A percentile compares a stretch with the other conserved stretches of the same genome.
Conservation (phyloP, 495 filamentous ascomycete genomes). For the Penicillium parvum region DNA sequence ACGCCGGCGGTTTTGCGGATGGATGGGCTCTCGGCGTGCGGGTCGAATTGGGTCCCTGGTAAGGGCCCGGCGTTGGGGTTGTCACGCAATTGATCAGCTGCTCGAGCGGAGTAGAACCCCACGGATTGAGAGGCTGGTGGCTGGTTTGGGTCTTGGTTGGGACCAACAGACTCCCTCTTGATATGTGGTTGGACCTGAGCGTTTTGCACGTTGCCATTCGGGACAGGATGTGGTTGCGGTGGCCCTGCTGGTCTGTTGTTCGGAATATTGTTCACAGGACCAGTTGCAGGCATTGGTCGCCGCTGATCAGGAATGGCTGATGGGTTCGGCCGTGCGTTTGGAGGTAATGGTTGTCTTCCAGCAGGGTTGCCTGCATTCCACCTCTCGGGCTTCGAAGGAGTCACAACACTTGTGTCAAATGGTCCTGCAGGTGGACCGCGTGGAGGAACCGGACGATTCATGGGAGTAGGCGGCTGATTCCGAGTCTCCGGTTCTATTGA, state of each 20-base stretch:
- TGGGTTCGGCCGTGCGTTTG: conserved; percentile 22
- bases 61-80: conserved; percentile 39
- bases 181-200: conserved; percentile 17
- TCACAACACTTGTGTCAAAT: conserved; percentile 28
- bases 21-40: conserved; percentile 75
- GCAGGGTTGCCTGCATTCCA: conserved; percentile 23
- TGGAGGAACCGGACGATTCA: conserved; percentile 23
- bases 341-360: conserved; percentile 22
- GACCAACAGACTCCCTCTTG: conserved; percentile 24
- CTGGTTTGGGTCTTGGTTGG: conserved; percentile 32
- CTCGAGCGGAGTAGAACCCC: conserved; percentile 76
- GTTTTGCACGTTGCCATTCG: conserved; percentile 5
- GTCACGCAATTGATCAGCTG: conserved; percentile 49
- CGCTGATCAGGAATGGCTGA: conserved; percentile 15
- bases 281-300: conserved; percentile 16
- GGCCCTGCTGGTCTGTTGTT: conserved; percentile 21
- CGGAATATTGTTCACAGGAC: conserved; percentile 18
- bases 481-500: conserved; percentile 30
- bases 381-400: conserved; percentile 43
- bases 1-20: conserved; percentile 88
- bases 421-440: conserved; percentile 19
- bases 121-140: conserved; percentile 36
- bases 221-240: conserved; percentile 15
- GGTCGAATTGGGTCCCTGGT: conserved; percentile 67
- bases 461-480: conserved; percentile 28